These are phyloP conservation scores for Pseudocercospora eumusae DNA, from an alignment of 2,329 filamentous ascomycete genomes.

Conservation along the genomic window DNA sequence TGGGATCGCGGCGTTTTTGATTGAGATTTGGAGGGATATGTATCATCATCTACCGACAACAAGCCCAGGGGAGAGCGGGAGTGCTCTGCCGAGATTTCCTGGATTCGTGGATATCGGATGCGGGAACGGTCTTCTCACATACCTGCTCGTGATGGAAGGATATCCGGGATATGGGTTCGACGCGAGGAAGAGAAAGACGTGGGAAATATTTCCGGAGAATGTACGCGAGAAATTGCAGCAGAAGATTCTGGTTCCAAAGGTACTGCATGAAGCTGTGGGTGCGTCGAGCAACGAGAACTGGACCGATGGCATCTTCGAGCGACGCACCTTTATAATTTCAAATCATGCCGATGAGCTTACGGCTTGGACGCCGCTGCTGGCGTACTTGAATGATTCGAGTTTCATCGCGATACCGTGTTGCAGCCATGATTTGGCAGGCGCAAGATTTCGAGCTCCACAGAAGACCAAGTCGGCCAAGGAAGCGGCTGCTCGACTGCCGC, in stretches of 20 bases:
- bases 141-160: constrained; percentile 77
- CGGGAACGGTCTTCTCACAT: constrained; percentile 86
- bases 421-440: constrained; percentile 80
- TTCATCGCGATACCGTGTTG: constrained; percentile 97
- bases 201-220: constrained; percentile 66
- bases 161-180: constrained; percentile 90
- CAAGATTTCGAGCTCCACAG: constrained; percentile 64
- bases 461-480: constrained; percentile 21
- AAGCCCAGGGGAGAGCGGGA: no score
- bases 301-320: constrained; percentile 64
- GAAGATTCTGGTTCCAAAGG: constrained; percentile 61
- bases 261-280: constrained; percentile 35
- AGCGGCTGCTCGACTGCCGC: constrained; percentile 22
- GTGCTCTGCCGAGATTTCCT: constrained; percentile 58
- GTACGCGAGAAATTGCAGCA: constrained; percentile 58
- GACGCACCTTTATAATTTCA: constrained; percentile 85
- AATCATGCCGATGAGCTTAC: constrained; percentile 98
- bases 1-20: constrained; percentile 84
- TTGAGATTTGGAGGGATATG: constrained; percentile 87
- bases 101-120: constrained; percentile 97
- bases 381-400: constrained; percentile 70
- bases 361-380: constrained; percentile 90
- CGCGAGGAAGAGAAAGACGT: constrained; percentile 80
- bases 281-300: constrained; percentile 16
- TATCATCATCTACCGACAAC: constrained; percentile 58